phyloP scores from a whole-genome alignment of 2,329 filamentous ascomycete genomes.

The Talaromyces verruculosus region DNA sequence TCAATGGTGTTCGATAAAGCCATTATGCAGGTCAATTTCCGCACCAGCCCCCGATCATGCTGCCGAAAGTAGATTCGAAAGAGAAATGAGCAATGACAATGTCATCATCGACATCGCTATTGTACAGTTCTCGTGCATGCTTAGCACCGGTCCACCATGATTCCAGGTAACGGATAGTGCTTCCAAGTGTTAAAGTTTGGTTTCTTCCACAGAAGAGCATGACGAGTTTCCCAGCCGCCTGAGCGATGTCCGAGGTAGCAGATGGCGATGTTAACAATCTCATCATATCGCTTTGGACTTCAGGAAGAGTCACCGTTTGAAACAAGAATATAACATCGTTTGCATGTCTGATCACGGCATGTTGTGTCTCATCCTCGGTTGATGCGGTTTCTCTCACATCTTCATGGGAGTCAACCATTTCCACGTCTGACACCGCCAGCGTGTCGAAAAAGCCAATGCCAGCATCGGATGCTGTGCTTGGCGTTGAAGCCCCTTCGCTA shows the following conservation, averaged over 20 bases:
- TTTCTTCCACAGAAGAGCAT: background rate
- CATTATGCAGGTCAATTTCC: conserved; percentile 1
- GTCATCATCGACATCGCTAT: background rate
- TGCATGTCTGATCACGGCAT: conserved; percentile 10
- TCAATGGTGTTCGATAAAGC: background rate
- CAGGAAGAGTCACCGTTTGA: background rate
- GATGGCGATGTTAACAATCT: background rate
- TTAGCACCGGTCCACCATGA: background rate
- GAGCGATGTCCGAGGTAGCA: background rate
- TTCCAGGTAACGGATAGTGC: background rate
- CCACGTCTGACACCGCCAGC: background rate
- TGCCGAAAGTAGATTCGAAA: conserved; percentile 6
- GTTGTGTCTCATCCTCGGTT: background rate
- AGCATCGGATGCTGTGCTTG: background rate
- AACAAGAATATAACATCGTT: background rate
- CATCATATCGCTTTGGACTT: background rate
- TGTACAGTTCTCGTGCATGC: background rate
- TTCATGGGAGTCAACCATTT: background rate
- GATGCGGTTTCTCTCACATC: background rate
- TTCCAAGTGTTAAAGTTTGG: background rate
- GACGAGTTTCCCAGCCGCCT: background rate
- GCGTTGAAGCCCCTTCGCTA: background rate
- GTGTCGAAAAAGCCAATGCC: background rate
- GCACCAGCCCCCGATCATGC: conserved; percentile 5
- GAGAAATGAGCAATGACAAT: conserved; percentile 7